Base-by-base conservation (phyloP, 768 basidiomycete genomes). In the Calocera cornea region DNA sequence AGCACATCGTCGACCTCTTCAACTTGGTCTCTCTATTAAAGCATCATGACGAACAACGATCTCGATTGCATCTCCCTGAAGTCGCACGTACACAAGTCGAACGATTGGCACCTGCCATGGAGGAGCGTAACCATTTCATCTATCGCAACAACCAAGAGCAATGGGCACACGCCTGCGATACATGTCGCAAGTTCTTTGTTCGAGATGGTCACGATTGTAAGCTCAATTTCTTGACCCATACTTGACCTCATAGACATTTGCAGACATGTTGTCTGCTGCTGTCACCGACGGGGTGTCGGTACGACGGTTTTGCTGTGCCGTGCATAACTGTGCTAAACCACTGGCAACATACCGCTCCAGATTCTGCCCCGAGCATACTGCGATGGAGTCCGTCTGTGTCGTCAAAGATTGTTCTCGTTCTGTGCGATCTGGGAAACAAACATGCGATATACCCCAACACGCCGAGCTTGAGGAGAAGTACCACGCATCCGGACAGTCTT, bases 231-330 rank as follows among this genome's bases (percentile, higher is more conserved):
- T 24, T 47, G 5, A 17, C 19, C 44, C 19, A 47, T 24, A 47
- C 19, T n/a, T 7, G 7, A 64, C 1, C 33, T 5, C 10, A 41
- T 14, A 29, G 12, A 22, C 2, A 1, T 14, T 8, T 27, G 2
- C 12, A 44, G 19, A 31, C 7, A 31, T 16, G 19, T 7, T 47
- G 5, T 24, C 16, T 19, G 5, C 72, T 5, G 69, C 69, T 1
- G 73, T 77, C 17, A 74, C 72, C 24, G 77, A 78, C 71, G 75
- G 77, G 1, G 70, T 78, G 27, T 72, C 72, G 12, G 71, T 79
- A 60, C 77, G 77, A 7, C 74, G 73, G 64, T 73, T 75, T 0
- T 74, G 75, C 44, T 79, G 78, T 66, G 69, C 65, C 16, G 71
- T 73, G 1, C 75, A 76, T 40, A 70, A 76, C 41, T 78, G 78